Percentiles rank a stretch among this genome's conserved stretches.
These are phyloP conservation scores for Circinella umbellata DNA, from an alignment of 371 early-diverging fungal genomes.

Conservation along the genomic window DNA sequence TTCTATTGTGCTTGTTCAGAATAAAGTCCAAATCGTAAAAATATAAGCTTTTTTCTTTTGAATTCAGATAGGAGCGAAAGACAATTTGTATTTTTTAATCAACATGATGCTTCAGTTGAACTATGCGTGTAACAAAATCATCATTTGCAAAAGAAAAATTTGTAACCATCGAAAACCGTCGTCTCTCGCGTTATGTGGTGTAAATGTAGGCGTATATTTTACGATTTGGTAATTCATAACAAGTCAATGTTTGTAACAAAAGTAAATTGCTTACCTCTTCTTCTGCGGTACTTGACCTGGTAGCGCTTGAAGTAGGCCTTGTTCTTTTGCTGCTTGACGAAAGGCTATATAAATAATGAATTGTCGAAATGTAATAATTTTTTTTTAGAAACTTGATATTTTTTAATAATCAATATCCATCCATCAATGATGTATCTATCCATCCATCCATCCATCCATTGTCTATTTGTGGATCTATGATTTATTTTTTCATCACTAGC, in stretches of 20 bases:
- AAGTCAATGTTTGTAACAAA: neutral
- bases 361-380: too few species aligned
- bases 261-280: slow-evolving; percentile 79
- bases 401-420: neutral
- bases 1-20: too few species aligned
- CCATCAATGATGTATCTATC: slow-evolving; percentile 12
- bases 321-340: slow-evolving; percentile 57
- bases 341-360: slow-evolving; percentile 28
- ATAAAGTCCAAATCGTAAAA: too few species aligned
- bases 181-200: too few species aligned
- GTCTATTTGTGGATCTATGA: neutral
- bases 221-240: too few species aligned
- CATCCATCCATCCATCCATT: slow-evolving; percentile 19
- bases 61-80: slow-evolving; percentile 94
- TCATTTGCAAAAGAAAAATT: slow-evolving; percentile 17
- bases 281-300: slow-evolving; percentile 99
- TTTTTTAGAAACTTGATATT: neutral
- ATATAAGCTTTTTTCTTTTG: neutral
- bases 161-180: too few species aligned
- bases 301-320: slow-evolving; percentile 98
- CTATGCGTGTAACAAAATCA: slow-evolving; percentile 62
- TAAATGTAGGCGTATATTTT: too few species aligned
- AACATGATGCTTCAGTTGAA: slow-evolving; percentile 72
- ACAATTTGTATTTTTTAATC: slow-evolving; percentile 42
- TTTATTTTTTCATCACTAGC: neutral